phyloP scores from a whole-genome alignment of 768 basidiomycete genomes.

The Amanita subjunquillea region DNA sequence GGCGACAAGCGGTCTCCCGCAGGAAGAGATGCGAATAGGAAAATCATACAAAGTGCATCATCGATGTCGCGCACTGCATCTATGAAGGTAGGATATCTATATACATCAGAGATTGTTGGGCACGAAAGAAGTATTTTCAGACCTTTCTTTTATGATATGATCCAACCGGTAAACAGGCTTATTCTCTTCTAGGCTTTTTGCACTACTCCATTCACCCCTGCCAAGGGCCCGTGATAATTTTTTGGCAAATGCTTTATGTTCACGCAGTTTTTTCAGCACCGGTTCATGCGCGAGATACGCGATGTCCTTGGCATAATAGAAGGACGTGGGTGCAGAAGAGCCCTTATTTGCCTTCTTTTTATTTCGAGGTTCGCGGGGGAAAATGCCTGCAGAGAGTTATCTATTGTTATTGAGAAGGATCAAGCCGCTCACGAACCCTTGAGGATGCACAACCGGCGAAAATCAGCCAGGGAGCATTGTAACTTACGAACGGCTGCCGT shows the following conservation, averaged over 20 bases:
- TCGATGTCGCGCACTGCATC: conserved; percentile 95
- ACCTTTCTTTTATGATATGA: conserved; percentile 98
- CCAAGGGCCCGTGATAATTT: conserved; percentile 91
- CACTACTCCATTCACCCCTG: conserved; percentile 88
- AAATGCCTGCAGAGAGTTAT: conserved; percentile 58
- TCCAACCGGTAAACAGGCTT: conserved; percentile 89
- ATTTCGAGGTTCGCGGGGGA: conserved; percentile 89
- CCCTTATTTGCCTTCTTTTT: conserved; percentile 96
- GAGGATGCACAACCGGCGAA: conserved; percentile 91
- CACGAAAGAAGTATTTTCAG: conserved; percentile 12
- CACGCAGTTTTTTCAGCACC: conserved; percentile 82
- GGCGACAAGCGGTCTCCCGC: conserved; percentile 75
- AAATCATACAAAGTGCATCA: conserved; percentile 92
- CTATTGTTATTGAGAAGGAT: background rate
- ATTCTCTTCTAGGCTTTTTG: conserved; percentile 88
- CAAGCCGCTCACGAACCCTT: conserved; percentile 54
- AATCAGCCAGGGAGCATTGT: conserved; percentile 94
- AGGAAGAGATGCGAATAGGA: conserved; percentile 86
- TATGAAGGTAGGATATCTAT: conserved; percentile 92
- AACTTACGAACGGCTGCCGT: conserved; percentile 89
- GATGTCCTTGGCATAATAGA: conserved; percentile 98
- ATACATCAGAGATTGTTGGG: background rate
- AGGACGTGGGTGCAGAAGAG: conserved; percentile 91
- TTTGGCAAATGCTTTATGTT: conserved; percentile 98
- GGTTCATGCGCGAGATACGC: conserved; percentile 96